Evolutionary conservation across 1,139 yeast genomes (phyloP).

Genomic region (Pneumocystis sp.): DNA sequence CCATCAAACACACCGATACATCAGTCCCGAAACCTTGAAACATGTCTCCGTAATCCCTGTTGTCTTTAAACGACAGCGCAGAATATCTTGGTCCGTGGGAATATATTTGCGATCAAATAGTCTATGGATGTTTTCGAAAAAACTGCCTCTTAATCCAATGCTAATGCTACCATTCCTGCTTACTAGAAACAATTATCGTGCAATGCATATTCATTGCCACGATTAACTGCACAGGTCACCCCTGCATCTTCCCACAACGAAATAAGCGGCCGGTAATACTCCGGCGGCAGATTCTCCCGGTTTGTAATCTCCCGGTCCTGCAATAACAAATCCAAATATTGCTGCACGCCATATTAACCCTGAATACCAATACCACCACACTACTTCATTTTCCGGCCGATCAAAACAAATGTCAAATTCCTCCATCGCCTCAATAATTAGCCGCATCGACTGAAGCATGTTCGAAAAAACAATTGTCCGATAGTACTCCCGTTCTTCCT

Average conservation of each 20-base stretch:
- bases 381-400: conserved; percentile 1
- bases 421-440: conserved; percentile 36
- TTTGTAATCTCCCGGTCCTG: conserved; percentile 10
- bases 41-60: conserved; percentile 87
- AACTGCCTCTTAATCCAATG: background rate
- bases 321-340: conserved; percentile 8
- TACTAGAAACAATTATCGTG: conserved; percentile 68
- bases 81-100: conserved; percentile 69
- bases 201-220: conserved; percentile 61
- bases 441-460: conserved; percentile 74
- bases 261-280: conserved; percentile 17
- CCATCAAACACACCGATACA: conserved; percentile 9
- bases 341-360: background rate
- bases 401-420: conserved; percentile 9
- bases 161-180: background rate
- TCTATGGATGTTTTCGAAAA: conserved; percentile 16
- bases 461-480: conserved; percentile 86
- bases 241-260: conserved; percentile 43
- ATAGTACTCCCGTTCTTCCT: conserved; percentile 65
- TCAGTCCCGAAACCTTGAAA: conserved; percentile 52
- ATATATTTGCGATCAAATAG: conserved; percentile 44
- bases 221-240: conserved; percentile 44
- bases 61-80: conserved; percentile 84
- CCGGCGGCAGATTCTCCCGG: conserved; percentile 13
- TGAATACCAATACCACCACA: background rate